Evolutionary conservation across 768 basidiomycete genomes (phyloP), one percentile per base, ranked within the genome.

Genomic region (Boletus pseudopeckii): DNA sequence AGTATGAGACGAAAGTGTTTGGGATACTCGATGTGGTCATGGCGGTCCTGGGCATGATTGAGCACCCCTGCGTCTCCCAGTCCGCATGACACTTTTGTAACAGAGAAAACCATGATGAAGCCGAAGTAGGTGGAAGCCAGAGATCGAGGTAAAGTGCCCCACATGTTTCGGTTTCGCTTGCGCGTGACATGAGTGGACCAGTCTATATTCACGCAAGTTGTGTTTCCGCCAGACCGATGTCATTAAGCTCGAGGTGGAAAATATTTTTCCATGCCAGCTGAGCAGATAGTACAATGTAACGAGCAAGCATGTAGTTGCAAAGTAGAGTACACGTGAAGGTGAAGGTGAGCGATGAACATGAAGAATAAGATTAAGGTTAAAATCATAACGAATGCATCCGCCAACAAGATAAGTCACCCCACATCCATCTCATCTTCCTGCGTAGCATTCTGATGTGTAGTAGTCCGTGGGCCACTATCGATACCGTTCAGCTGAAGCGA

Each of bases 391-490:
- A 54, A 50, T 53, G 53, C 45, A 30, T 52, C 42, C 52, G 11
- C 50, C 32, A 28, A 57, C 39, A 40, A 41, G 36, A 22, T 10
- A 11, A 22, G 41, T 78, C 68, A 86, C 63, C 84, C 83, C 54
- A 87, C 74, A 66, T 88, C 85, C 86, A 88, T 88, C 58, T 77
- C 82, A 60, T 86, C 83, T 34, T 73, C 75, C 46, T 69, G 71
- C 20, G 72, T 83, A 38, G 78, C 78, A 67, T 79, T 80, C 50
- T 63, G 65, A 46, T 59, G 67, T 45, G 57, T 61, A 55, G 42
- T 72, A 59, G 69, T 68, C 70, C 73, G 64, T 66, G 55, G 55
- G 45, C 45, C 55, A 52, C 53, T 44, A 48, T 52, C 63, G 56
- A 54, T 59, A 34, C 45, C 57, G 54, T 57, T 52, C 44, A 33